Conservation (phyloP, 768 basidiomycete genomes). For the Tylopilus cervinicoccineus region DNA sequence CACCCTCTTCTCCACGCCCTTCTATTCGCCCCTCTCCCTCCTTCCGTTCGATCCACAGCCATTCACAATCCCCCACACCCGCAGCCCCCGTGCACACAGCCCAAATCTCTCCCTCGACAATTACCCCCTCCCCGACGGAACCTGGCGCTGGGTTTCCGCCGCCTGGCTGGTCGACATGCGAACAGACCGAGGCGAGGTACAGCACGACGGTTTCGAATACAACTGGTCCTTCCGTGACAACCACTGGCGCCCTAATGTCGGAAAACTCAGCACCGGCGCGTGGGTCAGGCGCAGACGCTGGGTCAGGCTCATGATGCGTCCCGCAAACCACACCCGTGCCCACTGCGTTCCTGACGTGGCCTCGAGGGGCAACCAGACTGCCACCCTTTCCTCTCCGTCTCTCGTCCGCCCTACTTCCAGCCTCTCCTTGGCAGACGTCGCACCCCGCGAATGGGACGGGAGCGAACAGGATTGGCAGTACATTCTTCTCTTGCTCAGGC, state of each 20-base stretch:
- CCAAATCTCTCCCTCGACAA: conserved; percentile 53
- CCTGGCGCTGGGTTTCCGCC: conserved; percentile 78
- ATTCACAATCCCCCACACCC: conserved; percentile 56
- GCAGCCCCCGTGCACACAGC: conserved; percentile 40
- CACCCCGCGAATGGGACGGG: conserved; percentile 52
- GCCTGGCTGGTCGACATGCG: conserved; percentile 91
- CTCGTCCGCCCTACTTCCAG: conserved; percentile 15
- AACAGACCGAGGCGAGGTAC: conserved; percentile 65
- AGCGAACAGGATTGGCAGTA: conserved; percentile 58
- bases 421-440: conserved; percentile 8
- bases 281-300: conserved; percentile 80
- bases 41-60: conserved; percentile 71
- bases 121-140: conserved; percentile 76
- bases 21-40: conserved; percentile 67
- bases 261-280: conserved; percentile 57
- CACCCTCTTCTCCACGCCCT: conserved; percentile 66
- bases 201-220: conserved; percentile 84
- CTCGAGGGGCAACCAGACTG: not conserved
- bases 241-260: conserved; percentile 63
- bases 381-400: conserved; percentile 9
- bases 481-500: conserved; percentile 49
- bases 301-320: conserved; percentile 81
- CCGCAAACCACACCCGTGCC: conserved; percentile 33
- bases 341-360: not conserved
- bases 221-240: conserved; percentile 70